phyloP scores from a whole-genome alignment of 305 asterid species.

The Withania somnifera region DNA sequence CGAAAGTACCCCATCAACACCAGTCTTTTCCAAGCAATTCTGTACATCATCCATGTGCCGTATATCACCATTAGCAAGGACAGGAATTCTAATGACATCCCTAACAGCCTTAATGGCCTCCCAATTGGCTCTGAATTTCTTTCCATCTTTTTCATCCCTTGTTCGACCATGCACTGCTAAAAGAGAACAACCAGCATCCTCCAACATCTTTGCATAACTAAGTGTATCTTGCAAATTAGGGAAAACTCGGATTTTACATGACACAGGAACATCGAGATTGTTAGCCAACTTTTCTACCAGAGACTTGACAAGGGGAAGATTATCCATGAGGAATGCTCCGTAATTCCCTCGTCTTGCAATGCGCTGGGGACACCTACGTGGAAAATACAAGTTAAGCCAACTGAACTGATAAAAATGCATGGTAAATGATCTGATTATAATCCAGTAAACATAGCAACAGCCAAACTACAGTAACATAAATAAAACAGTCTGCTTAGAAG shows the following conservation, averaged over 20 bases:
- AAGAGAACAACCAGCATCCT: constrained; percentile 89
- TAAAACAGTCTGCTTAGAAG: neutral
- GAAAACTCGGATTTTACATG: constrained; percentile 83
- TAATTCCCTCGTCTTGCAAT: constrained; percentile 77
- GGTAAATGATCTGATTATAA: neutral
- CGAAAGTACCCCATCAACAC: constrained; percentile 74
- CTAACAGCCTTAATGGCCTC: constrained; percentile 60
- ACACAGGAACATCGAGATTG: constrained; percentile 70
- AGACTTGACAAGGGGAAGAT: constrained; percentile 77
- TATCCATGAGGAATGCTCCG: constrained; percentile 95
- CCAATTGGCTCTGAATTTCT: constrained; percentile 80
- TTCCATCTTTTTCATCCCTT: constrained; percentile 84
- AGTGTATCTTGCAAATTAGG: constrained; percentile 67
- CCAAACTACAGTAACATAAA: neutral
- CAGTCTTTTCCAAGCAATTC: constrained; percentile 67
- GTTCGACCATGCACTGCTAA: constrained; percentile 94
- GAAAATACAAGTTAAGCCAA: neutral
- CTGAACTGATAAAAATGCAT: neutral
- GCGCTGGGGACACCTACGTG: constrained; percentile 80
- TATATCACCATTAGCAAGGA: constrained; percentile 85
- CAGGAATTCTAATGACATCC: constrained; percentile 74
- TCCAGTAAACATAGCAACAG: neutral
- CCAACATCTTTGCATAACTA: constrained; percentile 77
- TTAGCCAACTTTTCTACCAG: constrained; percentile 64
- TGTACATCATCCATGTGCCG: constrained; percentile 70